phyloP scores from a whole-genome alignment of 805 yeast genomes.

The Candida methanosorbosa region DNA sequence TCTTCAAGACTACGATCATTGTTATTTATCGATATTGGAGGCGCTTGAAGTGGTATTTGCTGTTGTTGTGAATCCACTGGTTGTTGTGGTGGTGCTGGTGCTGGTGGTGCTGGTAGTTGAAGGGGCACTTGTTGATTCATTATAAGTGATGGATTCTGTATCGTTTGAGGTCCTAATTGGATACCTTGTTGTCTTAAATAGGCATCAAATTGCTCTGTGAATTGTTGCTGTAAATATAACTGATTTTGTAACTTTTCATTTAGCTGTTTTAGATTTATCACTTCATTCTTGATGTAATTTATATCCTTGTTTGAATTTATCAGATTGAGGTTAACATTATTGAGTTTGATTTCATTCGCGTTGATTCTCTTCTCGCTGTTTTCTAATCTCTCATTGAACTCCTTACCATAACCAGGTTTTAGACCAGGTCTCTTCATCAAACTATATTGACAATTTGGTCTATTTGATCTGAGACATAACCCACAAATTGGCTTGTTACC shows the following conservation, averaged over 20 bases:
- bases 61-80: neutral
- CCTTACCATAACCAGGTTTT: constrained; percentile 18
- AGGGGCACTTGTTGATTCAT: neutral
- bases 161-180: no score
- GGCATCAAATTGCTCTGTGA: neutral
- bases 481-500: constrained; percentile 1
- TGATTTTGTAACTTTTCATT: constrained; percentile 2
- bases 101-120: no score
- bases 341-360: neutral
- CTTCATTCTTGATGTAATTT: neutral
- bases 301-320: neutral
- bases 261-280: constrained; percentile 1
- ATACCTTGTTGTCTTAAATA: neutral
- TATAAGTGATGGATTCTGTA: no score
- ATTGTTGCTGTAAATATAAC: neutral
- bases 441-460: constrained; percentile 9
- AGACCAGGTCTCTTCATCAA: constrained; percentile 17
- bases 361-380: neutral
- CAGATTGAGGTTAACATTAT: neutral
- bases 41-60: neutral
- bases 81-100: neutral
- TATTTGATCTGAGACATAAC: neutral
- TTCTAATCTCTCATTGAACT: constrained; percentile 10
- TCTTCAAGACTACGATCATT: neutral
- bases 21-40: neutral